These are phyloP conservation scores for Yamadazyma atmosphaerica DNA, from an alignment of 1,139 yeast genomes.

Conservation along the genomic window DNA sequence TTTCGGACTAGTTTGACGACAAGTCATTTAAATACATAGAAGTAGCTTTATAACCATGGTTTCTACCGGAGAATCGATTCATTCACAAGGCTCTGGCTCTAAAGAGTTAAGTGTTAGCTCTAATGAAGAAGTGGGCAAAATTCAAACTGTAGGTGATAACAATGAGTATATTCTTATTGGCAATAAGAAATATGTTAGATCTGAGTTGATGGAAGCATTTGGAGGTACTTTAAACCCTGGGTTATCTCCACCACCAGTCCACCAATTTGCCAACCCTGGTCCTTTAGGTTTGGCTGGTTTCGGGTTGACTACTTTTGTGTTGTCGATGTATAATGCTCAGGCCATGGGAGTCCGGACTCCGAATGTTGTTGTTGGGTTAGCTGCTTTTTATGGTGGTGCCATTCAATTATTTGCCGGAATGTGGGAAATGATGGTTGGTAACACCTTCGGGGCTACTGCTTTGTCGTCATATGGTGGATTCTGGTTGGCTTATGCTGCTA, in stretches of 20 bases:
- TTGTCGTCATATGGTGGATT: conserved; percentile 44
- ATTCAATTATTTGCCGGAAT: conserved; percentile 51
- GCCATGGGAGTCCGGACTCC: conserved; percentile 41
- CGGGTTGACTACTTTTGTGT: conserved; percentile 49
- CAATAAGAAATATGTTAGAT: conserved; percentile 30
- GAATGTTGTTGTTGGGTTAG: conserved; percentile 43
- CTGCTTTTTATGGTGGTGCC: conserved; percentile 47
- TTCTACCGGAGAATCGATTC: conserved; percentile 15
- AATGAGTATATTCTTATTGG: conserved; percentile 30
- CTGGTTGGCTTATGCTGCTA: conserved; percentile 43
- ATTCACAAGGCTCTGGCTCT: conserved; percentile 13
- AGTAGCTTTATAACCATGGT: background rate
- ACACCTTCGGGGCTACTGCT: conserved; percentile 45
- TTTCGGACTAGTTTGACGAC: no score
- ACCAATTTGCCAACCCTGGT: conserved; percentile 55
- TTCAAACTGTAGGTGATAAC: conserved; percentile 23
- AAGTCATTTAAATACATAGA: no score
- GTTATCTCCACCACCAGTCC: conserved; percentile 33
- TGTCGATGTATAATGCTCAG: conserved; percentile 42
- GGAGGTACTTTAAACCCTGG: conserved; percentile 42
- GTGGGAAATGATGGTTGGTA: conserved; percentile 47
- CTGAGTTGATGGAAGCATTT: conserved; percentile 41
- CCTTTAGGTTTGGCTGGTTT: conserved; percentile 62
- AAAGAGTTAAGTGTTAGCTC: conserved; percentile 15
- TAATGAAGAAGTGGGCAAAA: conserved; percentile 15